phyloP scores from a whole-genome alignment of 208 protist genomes.

The Acanthamoeba royreba region DNA sequence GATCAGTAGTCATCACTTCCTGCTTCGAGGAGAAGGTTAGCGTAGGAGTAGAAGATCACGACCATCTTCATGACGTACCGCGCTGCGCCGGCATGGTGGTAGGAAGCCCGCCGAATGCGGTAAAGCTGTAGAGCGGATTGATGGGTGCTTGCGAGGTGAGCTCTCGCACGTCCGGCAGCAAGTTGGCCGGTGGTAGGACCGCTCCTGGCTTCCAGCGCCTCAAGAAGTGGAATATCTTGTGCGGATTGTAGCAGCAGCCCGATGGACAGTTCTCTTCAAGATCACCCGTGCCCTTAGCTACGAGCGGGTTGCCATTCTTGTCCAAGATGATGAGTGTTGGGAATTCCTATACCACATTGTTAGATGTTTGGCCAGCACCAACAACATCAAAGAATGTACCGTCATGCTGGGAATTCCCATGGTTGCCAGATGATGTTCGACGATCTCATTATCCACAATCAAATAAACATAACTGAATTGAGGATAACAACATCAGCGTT shows the following conservation, averaged over 20 bases:
- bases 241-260: background rate
- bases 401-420: background rate
- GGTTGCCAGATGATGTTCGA: background rate
- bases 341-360: background rate
- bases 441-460: background rate
- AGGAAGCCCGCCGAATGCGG: background rate
- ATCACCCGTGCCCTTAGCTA: background rate
- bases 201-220: background rate
- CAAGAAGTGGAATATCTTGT: background rate
- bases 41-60: too few relatives aligned
- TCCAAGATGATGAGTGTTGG: background rate
- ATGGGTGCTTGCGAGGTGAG: background rate
- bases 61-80: too few relatives aligned
- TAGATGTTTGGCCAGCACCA: background rate
- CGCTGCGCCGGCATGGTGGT: background rate
- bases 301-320: background rate
- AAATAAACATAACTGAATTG: background rate
- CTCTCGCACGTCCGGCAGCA: background rate
- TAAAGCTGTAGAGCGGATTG: background rate
- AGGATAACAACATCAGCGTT: background rate
- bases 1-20: too few relatives aligned
- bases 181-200: background rate
- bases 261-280: background rate
- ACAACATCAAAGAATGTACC: background rate
- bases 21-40: too few relatives aligned